Percentiles rank a stretch among this genome's conserved stretches.
phyloP scores from a whole-genome alignment of 73 alveolate genomes.

The Blepharisma stoltei region DNA sequence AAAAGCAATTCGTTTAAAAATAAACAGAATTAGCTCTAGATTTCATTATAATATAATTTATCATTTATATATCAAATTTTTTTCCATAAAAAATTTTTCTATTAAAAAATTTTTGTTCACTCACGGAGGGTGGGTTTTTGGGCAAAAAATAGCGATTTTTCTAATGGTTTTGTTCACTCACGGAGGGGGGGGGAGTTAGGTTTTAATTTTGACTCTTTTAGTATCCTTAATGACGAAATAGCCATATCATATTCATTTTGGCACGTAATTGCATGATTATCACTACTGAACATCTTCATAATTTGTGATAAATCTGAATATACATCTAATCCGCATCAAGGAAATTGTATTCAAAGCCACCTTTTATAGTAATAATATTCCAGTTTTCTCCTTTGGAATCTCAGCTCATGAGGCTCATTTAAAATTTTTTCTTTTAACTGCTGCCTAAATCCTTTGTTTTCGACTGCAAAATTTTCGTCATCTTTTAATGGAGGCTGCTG shows the following conservation, averaged over 20 bases:
- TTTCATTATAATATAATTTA: too few species aligned
- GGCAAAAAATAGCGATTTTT: too few species aligned
- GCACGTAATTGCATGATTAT: conserved; percentile 32
- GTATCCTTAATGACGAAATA: conserved; percentile 36
- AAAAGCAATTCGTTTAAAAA: too few species aligned
- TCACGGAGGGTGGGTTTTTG: too few species aligned
- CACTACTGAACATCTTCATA: conserved; percentile 46
- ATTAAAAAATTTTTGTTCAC: too few species aligned
- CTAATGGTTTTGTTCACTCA: too few species aligned
- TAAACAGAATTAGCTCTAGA: too few species aligned
- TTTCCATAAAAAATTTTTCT: too few species aligned
- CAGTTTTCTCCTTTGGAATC: conserved; percentile 27
- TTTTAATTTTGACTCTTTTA: conserved; percentile 40
- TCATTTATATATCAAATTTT: too few species aligned
- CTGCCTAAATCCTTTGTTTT: conserved; percentile 38
- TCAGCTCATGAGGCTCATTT: conserved; percentile 26
- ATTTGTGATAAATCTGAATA: conserved; percentile 49
- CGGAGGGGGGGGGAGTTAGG: too few species aligned
- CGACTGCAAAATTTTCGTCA: conserved; percentile 45
- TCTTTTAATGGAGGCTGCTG: conserved; percentile 30
- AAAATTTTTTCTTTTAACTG: conserved; percentile 30
- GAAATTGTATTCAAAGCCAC: conserved; percentile 64
- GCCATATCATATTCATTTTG: conserved; percentile 50
- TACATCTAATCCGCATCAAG: conserved; percentile 57
- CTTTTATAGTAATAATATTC: conserved; percentile 51